These are phyloP conservation scores for Sugiyamaella novakii DNA, from an alignment of 1,139 yeast species.

Conservation along the genomic window DNA sequence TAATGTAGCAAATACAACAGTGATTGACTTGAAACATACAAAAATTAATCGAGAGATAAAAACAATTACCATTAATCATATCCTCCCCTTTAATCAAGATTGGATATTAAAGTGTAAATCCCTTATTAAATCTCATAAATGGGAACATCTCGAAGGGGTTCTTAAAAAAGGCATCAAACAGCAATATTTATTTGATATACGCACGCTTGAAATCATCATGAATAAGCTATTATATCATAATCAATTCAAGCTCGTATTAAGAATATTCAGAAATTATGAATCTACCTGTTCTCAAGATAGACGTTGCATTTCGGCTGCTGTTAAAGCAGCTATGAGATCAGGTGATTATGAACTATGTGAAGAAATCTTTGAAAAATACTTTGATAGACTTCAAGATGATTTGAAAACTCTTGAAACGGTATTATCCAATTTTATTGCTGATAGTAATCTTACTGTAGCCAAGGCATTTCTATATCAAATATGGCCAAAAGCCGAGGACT, in stretches of 20 bases:
- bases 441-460: slow-evolving; percentile 31
- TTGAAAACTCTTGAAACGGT: slow-evolving; percentile 25
- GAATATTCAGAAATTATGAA: slow-evolving; percentile 29
- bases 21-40: no score
- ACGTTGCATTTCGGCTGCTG: slow-evolving; percentile 26
- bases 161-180: slow-evolving; percentile 18
- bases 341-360: slow-evolving; percentile 28
- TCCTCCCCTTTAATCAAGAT: background rate
- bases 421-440: slow-evolving; percentile 28
- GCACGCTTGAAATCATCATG: slow-evolving; percentile 18
- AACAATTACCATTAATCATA: no score
- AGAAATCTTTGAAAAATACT: slow-evolving; percentile 28
- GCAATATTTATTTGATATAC: slow-evolving; percentile 7
- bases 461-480: slow-evolving; percentile 32
- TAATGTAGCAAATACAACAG: no score
- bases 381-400: slow-evolving; percentile 24
- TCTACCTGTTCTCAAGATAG: slow-evolving; percentile 16
- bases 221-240: slow-evolving; percentile 18
- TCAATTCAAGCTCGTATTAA: slow-evolving; percentile 24
- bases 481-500: slow-evolving; percentile 25
- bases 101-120: slow-evolving; percentile 16
- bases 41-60: no score
- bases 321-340: slow-evolving; percentile 29
- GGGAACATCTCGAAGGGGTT: slow-evolving; percentile 19
- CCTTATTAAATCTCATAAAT: slow-evolving; percentile 15